Evolutionary conservation across 768 basidiomycete species (phyloP), one percentile per base, ranked within the genome.

Genomic region (Suillus ampliporus): DNA sequence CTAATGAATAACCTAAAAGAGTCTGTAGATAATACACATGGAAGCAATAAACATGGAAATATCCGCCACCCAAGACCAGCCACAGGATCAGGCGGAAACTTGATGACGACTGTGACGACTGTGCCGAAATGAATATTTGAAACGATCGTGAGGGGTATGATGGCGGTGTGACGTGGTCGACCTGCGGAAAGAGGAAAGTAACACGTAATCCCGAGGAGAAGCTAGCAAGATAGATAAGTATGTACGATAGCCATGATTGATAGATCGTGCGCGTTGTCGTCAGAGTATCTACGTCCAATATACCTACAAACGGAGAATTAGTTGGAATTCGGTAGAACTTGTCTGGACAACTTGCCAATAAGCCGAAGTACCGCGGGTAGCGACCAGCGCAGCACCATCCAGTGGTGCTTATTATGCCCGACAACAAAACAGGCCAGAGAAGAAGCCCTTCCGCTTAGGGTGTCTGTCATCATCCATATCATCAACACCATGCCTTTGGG

Each of bases 351-450:
- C 41, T 21, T 35, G 48, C 37, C 62, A 26, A 31, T 43, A 52
- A 48, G 21, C 47, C 52, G 35, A 62, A 67, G 34, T 21, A 66
- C 74, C 23, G 70, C 73, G 72, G 72, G 63, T 61, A 61, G 54
- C 66, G 68, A 65, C 60, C 67, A 56, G 54, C 54, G 38, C 54
- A 26, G 37, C 72, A 73, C 65, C 71, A 72, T 64, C 76, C 70
- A 68, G 66, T 58, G 60, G 59, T 63, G 60, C 28, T 67, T 77
- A 64, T 65, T 72, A 91, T 79, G 82, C 86, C 68, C 86, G 84
- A 74, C 91, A 93, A 76, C 91, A 93, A 61, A 92, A 76, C 47
- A 86, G 78, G 64, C 80, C 79, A 78, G 84, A 89, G 71, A 92
- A 80, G 23, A 89, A 86, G 64, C 79, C 84, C 74, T 83, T 82